phyloP scores from a whole-genome alignment of 768 basidiomycete species.

The Panellus pusillus region DNA sequence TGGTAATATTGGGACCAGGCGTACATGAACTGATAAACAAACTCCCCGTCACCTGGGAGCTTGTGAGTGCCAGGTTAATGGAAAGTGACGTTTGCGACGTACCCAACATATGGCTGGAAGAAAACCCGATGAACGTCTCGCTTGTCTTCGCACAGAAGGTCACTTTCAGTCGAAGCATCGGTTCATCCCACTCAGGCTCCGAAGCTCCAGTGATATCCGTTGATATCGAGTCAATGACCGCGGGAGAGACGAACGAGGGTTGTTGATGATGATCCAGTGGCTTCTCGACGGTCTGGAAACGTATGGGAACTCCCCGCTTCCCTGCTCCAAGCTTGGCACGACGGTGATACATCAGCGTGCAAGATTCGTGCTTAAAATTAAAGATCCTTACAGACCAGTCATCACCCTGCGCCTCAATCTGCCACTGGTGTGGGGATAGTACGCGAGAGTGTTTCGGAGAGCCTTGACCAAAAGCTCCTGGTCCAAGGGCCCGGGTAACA shows the following conservation, averaged over 20 bases:
- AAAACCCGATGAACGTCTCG: neutral
- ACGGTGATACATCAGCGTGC: neutral
- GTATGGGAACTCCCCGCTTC: neutral
- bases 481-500: neutral
- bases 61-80: neutral
- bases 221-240: neutral
- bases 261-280: neutral
- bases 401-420: neutral
- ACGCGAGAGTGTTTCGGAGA: neutral
- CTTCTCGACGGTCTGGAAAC: neutral
- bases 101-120: neutral
- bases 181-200: neutral
- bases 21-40: neutral
- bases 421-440: neutral
- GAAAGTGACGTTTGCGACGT: neutral
- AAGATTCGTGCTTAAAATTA: neutral
- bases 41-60: neutral
- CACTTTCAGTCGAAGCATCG: neutral
- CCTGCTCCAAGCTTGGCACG: neutral
- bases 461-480: neutral
- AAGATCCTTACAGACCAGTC: neutral
- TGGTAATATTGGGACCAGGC: neutral
- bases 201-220: neutral
- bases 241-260: neutral
- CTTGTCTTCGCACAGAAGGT: neutral